Evolutionary conservation across 2,329 filamentous ascomycete species (phyloP), one percentile per base, ranked within the genome.

Genomic region (Zymoseptoria ardabiliae): DNA sequence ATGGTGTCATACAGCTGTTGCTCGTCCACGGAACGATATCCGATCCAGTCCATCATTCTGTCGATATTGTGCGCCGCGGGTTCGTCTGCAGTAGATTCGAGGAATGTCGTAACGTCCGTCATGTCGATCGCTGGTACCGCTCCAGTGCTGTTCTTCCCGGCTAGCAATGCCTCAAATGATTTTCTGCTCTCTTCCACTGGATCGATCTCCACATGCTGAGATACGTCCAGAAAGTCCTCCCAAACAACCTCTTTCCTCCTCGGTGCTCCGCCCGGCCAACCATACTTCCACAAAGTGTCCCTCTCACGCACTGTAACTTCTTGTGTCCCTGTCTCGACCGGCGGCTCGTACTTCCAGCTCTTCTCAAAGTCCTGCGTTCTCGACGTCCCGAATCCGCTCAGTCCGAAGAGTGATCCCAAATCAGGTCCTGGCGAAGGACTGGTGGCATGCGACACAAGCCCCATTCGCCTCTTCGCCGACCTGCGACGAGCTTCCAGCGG

Each of bases 401-500:
- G 57, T 6, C 70, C 71, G 50, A 71, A 70, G 11, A 72, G 60
- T 8, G 66, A 64, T 10, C 69, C 69, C 55, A 71, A 64, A 55
- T 72, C 71, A 25, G 62, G 55, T 28, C 57, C 62, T 21, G 55
- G 57, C 30, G 50, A 35, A 21, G 58, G 53, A 9, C 56, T 58
- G 25, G 55, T 58, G 50, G 60, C 60, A 20, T 30, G 23, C 9
- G 59, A 50, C 2, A 62, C 64, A 30, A 69, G 56, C 56, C 76
- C 81, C 74, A 85, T 84, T 56, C 79, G 77, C 57, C 84, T 76
- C 70, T 78, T 84, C 2, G 81, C 75, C 52, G 80, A 74, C 56
- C 84, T 76, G 68, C 79, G 77, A 62, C 80, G 78, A 52, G 84
- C 83, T 72, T 87, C 84, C 74, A 86, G 74, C 68, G 84, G 84